phyloP scores from a whole-genome alignment of 352 stramenopile species.

The Phytophthora hybrid region DNA sequence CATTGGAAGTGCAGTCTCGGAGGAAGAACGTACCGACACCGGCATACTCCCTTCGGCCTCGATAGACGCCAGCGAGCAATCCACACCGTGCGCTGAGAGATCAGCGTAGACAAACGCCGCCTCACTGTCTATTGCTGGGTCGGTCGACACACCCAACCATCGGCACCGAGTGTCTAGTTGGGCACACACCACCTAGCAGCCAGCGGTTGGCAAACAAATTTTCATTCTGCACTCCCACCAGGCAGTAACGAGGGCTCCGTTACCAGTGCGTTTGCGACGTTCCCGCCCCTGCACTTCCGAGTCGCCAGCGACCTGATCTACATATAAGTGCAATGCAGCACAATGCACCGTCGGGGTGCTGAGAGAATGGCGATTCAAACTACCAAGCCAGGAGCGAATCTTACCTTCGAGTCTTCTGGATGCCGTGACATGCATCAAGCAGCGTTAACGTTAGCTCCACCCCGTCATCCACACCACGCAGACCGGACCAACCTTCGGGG shows the following conservation, averaged over 20 bases:
- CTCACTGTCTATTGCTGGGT: conserved; percentile 55
- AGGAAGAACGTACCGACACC: conserved; percentile 49
- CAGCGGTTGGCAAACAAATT: too few species aligned
- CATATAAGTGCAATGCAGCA: neutral
- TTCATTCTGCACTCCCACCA: too few species aligned
- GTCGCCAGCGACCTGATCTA: conserved; percentile 58
- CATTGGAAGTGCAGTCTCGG: too few species aligned
- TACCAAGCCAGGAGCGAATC: neutral
- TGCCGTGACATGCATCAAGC: conserved; percentile 1
- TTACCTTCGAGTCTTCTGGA: conserved; percentile 70
- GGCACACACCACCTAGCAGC: conserved; percentile 52
- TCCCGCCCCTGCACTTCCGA: conserved; percentile 71
- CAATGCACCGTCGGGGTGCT: neutral
- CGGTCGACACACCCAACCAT: conserved; percentile 69
- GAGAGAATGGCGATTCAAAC: neutral
- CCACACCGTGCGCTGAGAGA: conserved; percentile 45
- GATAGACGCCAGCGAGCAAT: conserved; percentile 48
- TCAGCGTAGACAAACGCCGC: conserved; percentile 59
- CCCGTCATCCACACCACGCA: conserved; percentile 4
- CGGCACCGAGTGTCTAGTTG: conserved; percentile 54
- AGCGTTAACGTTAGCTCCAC: neutral
- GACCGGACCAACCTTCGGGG: conserved; percentile 45
- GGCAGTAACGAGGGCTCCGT: too few species aligned
- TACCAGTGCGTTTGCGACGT: conserved; percentile 70
- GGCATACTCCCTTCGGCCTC: conserved; percentile 53